Percentiles rank a stretch among this genome's conserved stretches.
phyloP scores from a whole-genome alignment of 2,329 filamentous ascomycete species.

The Microsporum ferrugineum region DNA sequence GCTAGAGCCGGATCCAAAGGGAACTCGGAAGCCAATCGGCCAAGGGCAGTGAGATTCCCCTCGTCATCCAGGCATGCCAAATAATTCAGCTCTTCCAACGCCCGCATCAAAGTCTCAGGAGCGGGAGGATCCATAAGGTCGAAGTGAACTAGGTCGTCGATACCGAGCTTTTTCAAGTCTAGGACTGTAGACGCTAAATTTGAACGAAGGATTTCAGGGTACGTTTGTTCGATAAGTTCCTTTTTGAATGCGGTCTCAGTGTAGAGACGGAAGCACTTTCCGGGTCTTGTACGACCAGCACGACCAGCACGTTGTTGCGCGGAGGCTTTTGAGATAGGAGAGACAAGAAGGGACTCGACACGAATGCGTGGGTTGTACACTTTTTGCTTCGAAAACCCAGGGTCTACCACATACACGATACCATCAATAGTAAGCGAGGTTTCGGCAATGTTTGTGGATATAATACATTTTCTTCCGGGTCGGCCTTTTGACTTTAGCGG shows the following conservation, averaged over 20 bases:
- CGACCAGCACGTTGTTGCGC: constrained; percentile 96
- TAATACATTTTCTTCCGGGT: constrained; percentile 84
- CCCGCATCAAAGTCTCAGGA: constrained; percentile 96
- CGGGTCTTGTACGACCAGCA: constrained; percentile 94
- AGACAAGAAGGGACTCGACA: constrained; percentile 93
- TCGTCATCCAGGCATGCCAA: constrained; percentile 93
- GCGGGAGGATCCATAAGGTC: constrained; percentile 98
- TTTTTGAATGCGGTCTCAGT: constrained; percentile 95
- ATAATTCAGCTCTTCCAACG: constrained; percentile 94
- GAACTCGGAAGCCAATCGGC: constrained; percentile 83
- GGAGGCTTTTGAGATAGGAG: constrained; percentile 93
- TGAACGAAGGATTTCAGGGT: constrained; percentile 88
- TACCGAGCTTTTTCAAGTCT: constrained; percentile 92
- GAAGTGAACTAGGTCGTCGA: constrained; percentile 93
- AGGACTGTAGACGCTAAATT: constrained; percentile 91
- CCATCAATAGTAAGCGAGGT: constrained; percentile 96
- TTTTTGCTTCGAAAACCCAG: constrained; percentile 98
- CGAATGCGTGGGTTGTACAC: constrained; percentile 96
- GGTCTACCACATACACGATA: constrained; percentile 98
- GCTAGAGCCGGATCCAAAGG: constrained; percentile 87
- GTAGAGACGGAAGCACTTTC: constrained; percentile 96
- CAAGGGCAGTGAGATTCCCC: constrained; percentile 77
- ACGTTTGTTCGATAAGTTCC: constrained; percentile 92
- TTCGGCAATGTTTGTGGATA: constrained; percentile 96
- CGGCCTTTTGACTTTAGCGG: constrained; percentile 62